A percentile compares a stretch with the other conserved stretches of the same genome.
These are phyloP conservation scores for Carex cristatella DNA, from an alignment of 176 grass and related monocot genomes.

Conservation along the genomic window DNA sequence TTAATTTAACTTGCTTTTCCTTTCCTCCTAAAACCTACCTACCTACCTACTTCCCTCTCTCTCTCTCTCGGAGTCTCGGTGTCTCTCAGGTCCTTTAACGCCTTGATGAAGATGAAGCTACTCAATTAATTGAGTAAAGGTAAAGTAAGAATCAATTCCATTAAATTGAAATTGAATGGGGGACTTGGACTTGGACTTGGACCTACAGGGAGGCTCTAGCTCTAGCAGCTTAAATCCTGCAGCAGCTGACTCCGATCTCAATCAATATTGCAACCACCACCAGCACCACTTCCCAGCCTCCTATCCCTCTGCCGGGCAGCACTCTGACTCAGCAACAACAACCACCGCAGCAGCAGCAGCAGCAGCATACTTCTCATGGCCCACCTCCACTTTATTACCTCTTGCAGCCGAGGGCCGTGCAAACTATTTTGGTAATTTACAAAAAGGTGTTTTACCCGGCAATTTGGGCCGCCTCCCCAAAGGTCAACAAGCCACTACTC, in stretches of 20 bases:
- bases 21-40: no score
- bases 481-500: constrained; percentile 76
- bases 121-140: no score
- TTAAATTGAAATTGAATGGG: background rate
- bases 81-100: no score
- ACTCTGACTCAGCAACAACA: constrained; percentile 43
- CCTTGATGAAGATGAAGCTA: no score
- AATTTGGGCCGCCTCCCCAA: constrained; percentile 68
- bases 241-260: constrained; percentile 4
- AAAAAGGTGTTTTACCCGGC: constrained; percentile 81
- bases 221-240: background rate
- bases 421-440: constrained; percentile 93
- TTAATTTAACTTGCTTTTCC: no score
- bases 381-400: constrained; percentile 85
- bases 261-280: constrained; percentile 43
- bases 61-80: no score
- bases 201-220: background rate
- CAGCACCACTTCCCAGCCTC: constrained; percentile 28
- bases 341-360: background rate
- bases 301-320: constrained; percentile 79
- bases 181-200: background rate
- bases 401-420: constrained; percentile 85
- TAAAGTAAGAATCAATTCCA: background rate
- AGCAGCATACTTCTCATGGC: constrained; percentile 97
- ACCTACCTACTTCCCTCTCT: no score